phyloP scores from a whole-genome alignment of 2,329 filamentous ascomycete species.

The Lasiodiplodia sp. region DNA sequence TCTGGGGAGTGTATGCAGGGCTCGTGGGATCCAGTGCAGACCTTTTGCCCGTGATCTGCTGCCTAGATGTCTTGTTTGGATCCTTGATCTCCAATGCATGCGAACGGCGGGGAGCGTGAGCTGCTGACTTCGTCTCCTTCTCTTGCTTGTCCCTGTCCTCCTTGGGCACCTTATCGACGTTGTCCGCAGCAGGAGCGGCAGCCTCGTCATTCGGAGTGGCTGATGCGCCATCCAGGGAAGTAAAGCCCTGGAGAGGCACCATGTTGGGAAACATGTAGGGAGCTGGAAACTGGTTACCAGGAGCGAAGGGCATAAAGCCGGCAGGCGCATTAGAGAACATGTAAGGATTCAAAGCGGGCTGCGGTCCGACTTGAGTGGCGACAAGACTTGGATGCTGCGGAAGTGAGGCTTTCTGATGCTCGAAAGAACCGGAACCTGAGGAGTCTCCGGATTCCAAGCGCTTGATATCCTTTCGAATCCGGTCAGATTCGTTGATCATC shows the following conservation, averaged over 20 bases:
- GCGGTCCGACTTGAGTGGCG: slow-evolving; percentile 1
- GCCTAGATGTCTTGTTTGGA: slow-evolving; percentile 40
- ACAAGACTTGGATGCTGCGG: slow-evolving; percentile 1
- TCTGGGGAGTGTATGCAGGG: slow-evolving; percentile 48
- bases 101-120: slow-evolving; percentile 42
- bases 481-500: slow-evolving; percentile 47
- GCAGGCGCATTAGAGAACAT: not conserved
- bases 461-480: slow-evolving; percentile 45
- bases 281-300: not conserved
- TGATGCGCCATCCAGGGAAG: slow-evolving; percentile 35
- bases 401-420: slow-evolving; percentile 4
- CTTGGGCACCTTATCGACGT: not conserved
- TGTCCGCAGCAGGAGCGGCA: slow-evolving; percentile 27
- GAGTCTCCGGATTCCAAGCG: slow-evolving; percentile 32
- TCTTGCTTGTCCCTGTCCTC: slow-evolving; percentile 18
- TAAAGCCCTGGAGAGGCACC: slow-evolving; percentile 20
- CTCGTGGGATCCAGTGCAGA: slow-evolving; percentile 49
- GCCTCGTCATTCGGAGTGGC: slow-evolving; percentile 35
- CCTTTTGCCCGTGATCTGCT: slow-evolving; percentile 4
- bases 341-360: slow-evolving; percentile 13
- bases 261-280: slow-evolving; percentile 17
- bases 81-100: slow-evolving; percentile 51
- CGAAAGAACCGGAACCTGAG: not conserved
- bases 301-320: slow-evolving; percentile 6
- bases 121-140: not conserved